A percentile compares a stretch with the other conserved stretches of the same genome.
These are phyloP conservation scores for Collariella sp. DNA, from an alignment of 495 filamentous ascomycete genomes.

Conservation along the genomic window DNA sequence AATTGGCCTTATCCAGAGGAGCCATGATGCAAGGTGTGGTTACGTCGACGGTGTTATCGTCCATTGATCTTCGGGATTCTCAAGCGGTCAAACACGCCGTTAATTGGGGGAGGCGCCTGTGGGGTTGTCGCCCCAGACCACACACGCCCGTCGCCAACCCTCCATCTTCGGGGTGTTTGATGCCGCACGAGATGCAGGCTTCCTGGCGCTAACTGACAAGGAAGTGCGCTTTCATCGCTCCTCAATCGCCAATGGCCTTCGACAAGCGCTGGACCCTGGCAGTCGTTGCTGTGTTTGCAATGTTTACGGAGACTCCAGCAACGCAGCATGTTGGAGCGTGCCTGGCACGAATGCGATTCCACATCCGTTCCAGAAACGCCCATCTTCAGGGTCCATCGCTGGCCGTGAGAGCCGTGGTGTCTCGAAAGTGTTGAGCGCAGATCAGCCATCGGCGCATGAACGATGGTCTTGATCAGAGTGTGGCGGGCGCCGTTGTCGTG, in stretches of 20 bases:
- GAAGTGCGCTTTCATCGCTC: background rate
- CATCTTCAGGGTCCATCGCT: slow-evolving; percentile 10
- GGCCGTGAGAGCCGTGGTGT: background rate
- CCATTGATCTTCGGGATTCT: slow-evolving; percentile 1
- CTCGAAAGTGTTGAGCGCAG: background rate
- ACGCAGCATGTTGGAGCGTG: background rate
- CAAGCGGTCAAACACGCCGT: slow-evolving; percentile 3
- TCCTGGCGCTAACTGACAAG: slow-evolving; percentile 14
- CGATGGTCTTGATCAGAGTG: background rate
- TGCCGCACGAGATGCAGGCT: slow-evolving; percentile 6
- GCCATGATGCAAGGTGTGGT: slow-evolving; percentile 8
- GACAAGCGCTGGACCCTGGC: background rate
- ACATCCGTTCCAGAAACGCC: slow-evolving; percentile 10
- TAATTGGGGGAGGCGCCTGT: background rate
- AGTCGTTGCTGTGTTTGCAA: background rate
- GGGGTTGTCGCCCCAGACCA: slow-evolving; percentile 5
- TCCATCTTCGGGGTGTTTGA: background rate
- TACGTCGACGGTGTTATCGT: slow-evolving; percentile 1
- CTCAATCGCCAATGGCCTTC: background rate
- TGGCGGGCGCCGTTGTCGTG: slow-evolving; percentile 6
- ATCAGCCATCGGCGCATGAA: slow-evolving; percentile 7
- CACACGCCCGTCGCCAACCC: slow-evolving; percentile 1
- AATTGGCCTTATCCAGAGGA: slow-evolving; percentile 15
- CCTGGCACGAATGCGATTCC: background rate
- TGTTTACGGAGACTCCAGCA: slow-evolving; percentile 1